Base-by-base conservation (phyloP, 106 monocot species). In the Cymbidium sinense region DNA sequence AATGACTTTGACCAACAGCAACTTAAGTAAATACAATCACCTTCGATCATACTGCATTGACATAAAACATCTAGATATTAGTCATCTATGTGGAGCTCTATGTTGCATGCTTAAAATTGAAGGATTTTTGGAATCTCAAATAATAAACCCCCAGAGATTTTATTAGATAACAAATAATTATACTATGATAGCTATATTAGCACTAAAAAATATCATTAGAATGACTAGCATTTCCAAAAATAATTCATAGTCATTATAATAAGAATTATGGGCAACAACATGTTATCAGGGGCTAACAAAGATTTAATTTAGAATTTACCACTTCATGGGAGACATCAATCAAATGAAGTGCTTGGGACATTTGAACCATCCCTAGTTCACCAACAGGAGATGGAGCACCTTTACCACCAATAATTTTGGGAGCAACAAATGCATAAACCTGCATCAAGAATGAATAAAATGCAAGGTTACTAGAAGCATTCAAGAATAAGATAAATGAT, bases 341-440 rank as follows among this genome's bases (percentile, higher is more conserved):
- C 82, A 99, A 80, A 83, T 87, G 80, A 54, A 90, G 81, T 69
- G 99, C 99, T 78, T 99, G 95, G 27, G 94, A 84, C 99, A 99
- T 99, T 75, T 94, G 84, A 91, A 86, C 78, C 90, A 90, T 99
- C 41, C 99, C 99, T 41, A 99, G 67, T 78, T 99, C 99, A 75
- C 95, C 99, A 77, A 99, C 99, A 10, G 99, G 95, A 35, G 99
- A 87, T 70, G 99, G 99, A 80, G 99, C 99, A 81, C 83, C 84
- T 77, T 17, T 74, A 75, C 95, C 99, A 15, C 99, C 99, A 70
- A 99, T 99, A 44, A 99, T 99, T 84, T 99, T 95, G 70, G 99
- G 92, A 35, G 95, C 95, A 81, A 95, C 71, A 90, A 99, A 99
- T 64, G 99, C 92, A 85, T 80, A 95, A 47, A 99, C 88, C 99